Evolutionary conservation across 202 grass and related monocot genomes (phyloP).

Genomic region (Cymbopogon flexuosus): DNA sequence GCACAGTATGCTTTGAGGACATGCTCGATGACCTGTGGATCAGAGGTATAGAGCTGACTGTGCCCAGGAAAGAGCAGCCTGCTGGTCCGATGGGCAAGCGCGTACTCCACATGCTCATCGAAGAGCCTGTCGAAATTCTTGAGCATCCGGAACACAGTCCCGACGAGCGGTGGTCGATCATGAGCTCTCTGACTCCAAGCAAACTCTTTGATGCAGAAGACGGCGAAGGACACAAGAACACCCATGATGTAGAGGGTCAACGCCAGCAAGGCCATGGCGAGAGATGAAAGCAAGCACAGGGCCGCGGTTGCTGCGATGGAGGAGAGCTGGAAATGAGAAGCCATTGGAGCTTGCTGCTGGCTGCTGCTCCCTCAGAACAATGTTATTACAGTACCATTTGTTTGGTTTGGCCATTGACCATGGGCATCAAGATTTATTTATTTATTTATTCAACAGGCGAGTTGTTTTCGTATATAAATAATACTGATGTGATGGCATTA

Average conservation of each 20-base stretch:
- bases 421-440: not conserved
- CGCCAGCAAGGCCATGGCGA: conserved; percentile 1
- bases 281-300: conserved; percentile 10
- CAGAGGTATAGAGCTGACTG: conserved; percentile 47
- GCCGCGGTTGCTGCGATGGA: not conserved
- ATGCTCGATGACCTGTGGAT: conserved; percentile 56
- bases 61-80: conserved; percentile 37
- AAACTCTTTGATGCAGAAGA: conserved; percentile 33
- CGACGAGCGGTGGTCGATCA: conserved; percentile 39
- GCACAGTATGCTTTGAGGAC: no score
- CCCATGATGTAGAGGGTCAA: conserved; percentile 33
- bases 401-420: not conserved
- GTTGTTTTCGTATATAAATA: no score
- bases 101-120: conserved; percentile 39
- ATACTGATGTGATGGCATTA: no score
- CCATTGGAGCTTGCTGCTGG: not conserved
- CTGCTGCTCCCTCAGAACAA: not conserved
- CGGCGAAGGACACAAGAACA: conserved; percentile 20
- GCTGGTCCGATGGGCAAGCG: conserved; percentile 37
- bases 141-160: conserved; percentile 44
- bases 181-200: not conserved
- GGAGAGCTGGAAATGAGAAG: not conserved
- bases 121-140: conserved; percentile 42
- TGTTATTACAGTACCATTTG: no score
- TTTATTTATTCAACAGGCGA: not conserved